Percentiles rank a stretch among this genome's conserved stretches.
These are phyloP conservation scores for Neoboletus brunneissimus DNA, from an alignment of 768 basidiomycete species.

Conservation along the genomic window DNA sequence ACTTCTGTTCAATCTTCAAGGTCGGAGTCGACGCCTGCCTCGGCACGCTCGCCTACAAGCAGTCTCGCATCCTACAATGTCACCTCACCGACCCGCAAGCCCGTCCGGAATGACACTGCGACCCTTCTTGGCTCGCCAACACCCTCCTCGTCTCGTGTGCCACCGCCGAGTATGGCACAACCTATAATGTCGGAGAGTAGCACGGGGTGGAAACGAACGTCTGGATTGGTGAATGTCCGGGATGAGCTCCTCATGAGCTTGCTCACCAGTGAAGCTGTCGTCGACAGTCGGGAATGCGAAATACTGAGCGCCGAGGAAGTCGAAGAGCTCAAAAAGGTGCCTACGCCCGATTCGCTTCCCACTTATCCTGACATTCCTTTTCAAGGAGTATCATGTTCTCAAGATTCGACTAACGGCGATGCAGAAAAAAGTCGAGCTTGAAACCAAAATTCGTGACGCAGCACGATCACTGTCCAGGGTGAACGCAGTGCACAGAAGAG, in stretches of 20 bases:
- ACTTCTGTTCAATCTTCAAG: slow-evolving; percentile 25
- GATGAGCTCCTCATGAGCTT: slow-evolving; percentile 89
- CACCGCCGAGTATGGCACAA: slow-evolving; percentile 32
- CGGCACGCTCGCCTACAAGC: slow-evolving; percentile 22
- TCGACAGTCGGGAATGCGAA: slow-evolving; percentile 83
- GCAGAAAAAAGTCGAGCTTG: slow-evolving; percentile 71
- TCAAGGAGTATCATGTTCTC: slow-evolving; percentile 73
- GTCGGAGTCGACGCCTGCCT: slow-evolving; percentile 22
- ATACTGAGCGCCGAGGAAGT: slow-evolving; percentile 74
- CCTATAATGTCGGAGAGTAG: slow-evolving; percentile 38
- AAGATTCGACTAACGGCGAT: slow-evolving; percentile 62
- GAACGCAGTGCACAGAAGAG: slow-evolving; percentile 53
- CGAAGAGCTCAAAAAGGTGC: slow-evolving; percentile 67
- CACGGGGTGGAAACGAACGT: slow-evolving; percentile 41
- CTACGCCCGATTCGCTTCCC: slow-evolving; percentile 25
- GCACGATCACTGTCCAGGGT: slow-evolving; percentile 71
- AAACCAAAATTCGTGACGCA: slow-evolving; percentile 87
- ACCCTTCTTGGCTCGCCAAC: slow-evolving; percentile 33
- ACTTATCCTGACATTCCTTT: neutral
- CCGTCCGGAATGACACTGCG: slow-evolving; percentile 10
- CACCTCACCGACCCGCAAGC: slow-evolving; percentile 21
- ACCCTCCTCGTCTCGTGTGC: slow-evolving; percentile 39
- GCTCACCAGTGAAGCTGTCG: slow-evolving; percentile 88
- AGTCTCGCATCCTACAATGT: slow-evolving; percentile 26
- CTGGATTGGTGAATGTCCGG: slow-evolving; percentile 51